phyloP scores from a whole-genome alignment of 192 early-diverging fungal genomes.

The Coemansia sp. region DNA sequence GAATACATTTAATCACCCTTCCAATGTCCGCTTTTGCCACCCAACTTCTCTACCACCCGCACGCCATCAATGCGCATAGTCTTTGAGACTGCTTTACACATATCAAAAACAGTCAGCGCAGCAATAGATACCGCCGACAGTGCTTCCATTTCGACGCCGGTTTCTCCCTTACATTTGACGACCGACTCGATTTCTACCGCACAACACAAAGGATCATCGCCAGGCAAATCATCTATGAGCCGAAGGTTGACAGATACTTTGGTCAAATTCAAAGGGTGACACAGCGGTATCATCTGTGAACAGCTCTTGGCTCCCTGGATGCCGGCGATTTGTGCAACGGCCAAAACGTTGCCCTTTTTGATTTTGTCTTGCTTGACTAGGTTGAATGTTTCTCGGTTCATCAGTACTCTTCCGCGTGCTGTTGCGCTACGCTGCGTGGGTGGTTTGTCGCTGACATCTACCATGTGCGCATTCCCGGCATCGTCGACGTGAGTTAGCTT shows the following conservation, averaged over 20 bases:
- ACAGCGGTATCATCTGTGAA: slow-evolving; percentile 81
- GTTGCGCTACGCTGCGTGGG: slow-evolving; percentile 72
- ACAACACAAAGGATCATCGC: slow-evolving; percentile 22
- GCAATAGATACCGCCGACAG: slow-evolving; percentile 80
- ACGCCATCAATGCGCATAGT: slow-evolving; percentile 79
- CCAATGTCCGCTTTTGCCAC: slow-evolving; percentile 80
- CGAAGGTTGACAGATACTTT: slow-evolving; percentile 72
- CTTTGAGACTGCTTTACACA: slow-evolving; percentile 93
- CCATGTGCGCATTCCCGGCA: slow-evolving; percentile 84
- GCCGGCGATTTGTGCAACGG: slow-evolving; percentile 86
- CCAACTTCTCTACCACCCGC: slow-evolving; percentile 77
- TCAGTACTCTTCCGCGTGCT: slow-evolving; percentile 73
- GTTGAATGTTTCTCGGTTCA: slow-evolving; percentile 68
- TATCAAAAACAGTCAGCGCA: slow-evolving; percentile 89
- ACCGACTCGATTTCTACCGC: slow-evolving; percentile 69
- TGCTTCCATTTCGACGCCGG: slow-evolving; percentile 93
- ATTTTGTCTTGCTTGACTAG: slow-evolving; percentile 67
- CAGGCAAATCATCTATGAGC: slow-evolving; percentile 39
- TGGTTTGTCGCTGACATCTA: slow-evolving; percentile 78
- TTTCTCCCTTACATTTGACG: slow-evolving; percentile 79
- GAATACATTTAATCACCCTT: slow-evolving; percentile 12
- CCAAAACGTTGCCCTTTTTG: slow-evolving; percentile 90
- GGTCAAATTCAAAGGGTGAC: slow-evolving; percentile 78
- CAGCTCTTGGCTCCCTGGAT: slow-evolving; percentile 92
- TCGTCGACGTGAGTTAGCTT: slow-evolving; percentile 78